These are phyloP conservation scores for Papilionanthe hybrid DNA, from an alignment of 116 monocot genomes.

Conservation along the genomic window DNA sequence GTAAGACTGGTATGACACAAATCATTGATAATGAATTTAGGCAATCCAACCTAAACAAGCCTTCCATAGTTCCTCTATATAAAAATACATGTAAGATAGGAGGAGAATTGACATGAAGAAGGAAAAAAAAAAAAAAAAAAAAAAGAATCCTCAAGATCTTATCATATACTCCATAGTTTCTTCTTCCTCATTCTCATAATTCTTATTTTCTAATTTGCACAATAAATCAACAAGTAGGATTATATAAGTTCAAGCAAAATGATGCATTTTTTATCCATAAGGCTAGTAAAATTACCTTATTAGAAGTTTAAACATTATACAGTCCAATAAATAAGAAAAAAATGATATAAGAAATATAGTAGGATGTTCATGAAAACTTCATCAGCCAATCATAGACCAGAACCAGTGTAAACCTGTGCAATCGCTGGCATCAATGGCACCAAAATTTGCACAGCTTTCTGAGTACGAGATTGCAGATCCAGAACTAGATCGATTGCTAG, in stretches of 20 bases:
- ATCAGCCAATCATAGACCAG: neutral
- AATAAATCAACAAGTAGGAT: neutral
- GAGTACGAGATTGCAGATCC: constrained; percentile 90
- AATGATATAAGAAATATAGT: neutral
- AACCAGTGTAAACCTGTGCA: constrained; percentile 46
- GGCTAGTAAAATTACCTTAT: neutral
- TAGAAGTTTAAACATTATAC: neutral
- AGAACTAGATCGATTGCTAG: constrained; percentile 81
- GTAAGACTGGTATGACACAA: neutral
- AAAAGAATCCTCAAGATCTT: neutral
- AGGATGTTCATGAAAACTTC: neutral
- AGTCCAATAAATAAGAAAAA: neutral
- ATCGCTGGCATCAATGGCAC: constrained; percentile 62
- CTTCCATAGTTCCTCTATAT: too few relatives aligned
- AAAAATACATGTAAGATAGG: too few relatives aligned
- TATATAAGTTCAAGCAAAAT: neutral
- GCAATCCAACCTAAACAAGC: neutral
- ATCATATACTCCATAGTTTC: neutral
- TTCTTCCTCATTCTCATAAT: neutral
- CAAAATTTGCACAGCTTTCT: constrained; percentile 83
- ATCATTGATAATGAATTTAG: constrained; percentile 2
- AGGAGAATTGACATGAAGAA: neutral
- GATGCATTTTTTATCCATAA: neutral
- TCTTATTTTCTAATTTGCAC: neutral
- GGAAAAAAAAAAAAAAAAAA: neutral